phyloP scores from a whole-genome alignment of 1,139 yeast genomes.

The Yamadazyma kanchanaburiensis region DNA sequence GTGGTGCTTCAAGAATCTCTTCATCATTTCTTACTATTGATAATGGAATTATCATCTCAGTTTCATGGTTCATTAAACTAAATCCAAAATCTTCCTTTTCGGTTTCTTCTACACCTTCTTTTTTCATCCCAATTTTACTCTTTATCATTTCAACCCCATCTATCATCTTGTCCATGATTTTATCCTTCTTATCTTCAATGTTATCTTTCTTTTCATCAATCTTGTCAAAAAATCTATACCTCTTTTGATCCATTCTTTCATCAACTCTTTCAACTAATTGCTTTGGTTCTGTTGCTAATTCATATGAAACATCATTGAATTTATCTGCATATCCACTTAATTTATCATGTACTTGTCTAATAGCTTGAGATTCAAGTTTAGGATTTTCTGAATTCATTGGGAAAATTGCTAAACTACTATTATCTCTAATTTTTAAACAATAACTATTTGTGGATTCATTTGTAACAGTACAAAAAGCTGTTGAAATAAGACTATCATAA shows the following conservation, averaged over 20 bases:
- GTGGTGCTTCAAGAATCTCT: slow-evolving; percentile 15
- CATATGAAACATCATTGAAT: slow-evolving; percentile 18
- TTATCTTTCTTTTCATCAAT: slow-evolving; percentile 12
- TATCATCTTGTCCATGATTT: slow-evolving; percentile 7
- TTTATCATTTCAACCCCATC: slow-evolving; percentile 8
- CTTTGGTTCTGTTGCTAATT: slow-evolving; percentile 20
- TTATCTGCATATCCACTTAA: slow-evolving; percentile 14
- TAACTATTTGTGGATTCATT: slow-evolving; percentile 22
- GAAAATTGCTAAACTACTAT: slow-evolving; percentile 22
- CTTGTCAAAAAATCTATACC: slow-evolving; percentile 13
- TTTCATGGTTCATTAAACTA: too few relatives aligned
- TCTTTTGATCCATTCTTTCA: slow-evolving; percentile 17
- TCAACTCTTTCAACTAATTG: slow-evolving; percentile 17
- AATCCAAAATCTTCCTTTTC: slow-evolving; percentile 5
- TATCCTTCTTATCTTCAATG: slow-evolving; percentile 12
- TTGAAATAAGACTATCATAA: slow-evolving; percentile 31
- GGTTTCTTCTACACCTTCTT: slow-evolving; percentile 11
- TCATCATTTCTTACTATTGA: slow-evolving; percentile 17
- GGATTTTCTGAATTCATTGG: slow-evolving; percentile 18
- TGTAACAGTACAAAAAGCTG: slow-evolving; percentile 39
- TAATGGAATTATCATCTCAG: slow-evolving; percentile 21
- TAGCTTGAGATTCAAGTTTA: slow-evolving; percentile 15
- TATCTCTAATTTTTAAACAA: slow-evolving; percentile 34
- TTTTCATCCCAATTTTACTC: background rate
- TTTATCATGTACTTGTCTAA: slow-evolving; percentile 21